Conservation (phyloP, 306 rosid species). For the Delonix regia region DNA sequence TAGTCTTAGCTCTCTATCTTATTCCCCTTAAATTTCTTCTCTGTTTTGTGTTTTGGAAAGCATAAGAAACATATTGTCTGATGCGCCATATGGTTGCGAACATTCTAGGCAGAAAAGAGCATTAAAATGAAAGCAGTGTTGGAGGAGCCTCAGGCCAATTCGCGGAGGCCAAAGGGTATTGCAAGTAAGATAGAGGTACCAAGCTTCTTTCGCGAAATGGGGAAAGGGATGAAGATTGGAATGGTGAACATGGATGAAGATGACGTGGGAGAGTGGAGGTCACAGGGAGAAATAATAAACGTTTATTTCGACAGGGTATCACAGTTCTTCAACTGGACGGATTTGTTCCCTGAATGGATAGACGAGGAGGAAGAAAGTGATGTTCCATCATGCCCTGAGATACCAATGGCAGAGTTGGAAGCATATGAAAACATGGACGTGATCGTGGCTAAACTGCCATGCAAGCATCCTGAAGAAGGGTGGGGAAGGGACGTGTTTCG, state of each 20-base stretch:
- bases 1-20: too few species aligned
- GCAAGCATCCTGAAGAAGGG: constrained; percentile 64
- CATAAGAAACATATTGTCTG: not conserved
- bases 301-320: constrained; percentile 67
- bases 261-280: constrained; percentile 61
- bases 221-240: constrained; percentile 73
- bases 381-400: constrained; percentile 79
- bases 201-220: constrained; percentile 51
- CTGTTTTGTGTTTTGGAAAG: not conserved
- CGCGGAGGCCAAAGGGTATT: constrained; percentile 39
- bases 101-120: constrained; percentile 52
- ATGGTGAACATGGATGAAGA: constrained; percentile 73
- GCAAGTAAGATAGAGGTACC: constrained; percentile 59
- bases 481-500: constrained; percentile 81
- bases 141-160: constrained; percentile 45
- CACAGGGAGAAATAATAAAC: constrained; percentile 32
- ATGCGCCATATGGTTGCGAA: constrained; percentile 1
- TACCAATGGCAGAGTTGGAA: constrained; percentile 74
- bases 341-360: constrained; percentile 90
- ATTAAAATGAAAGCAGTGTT: constrained; percentile 64
- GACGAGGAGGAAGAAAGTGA: constrained; percentile 94
- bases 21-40: not conserved
- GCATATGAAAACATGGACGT: constrained; percentile 54
- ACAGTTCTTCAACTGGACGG: constrained; percentile 77
- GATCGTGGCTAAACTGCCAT: constrained; percentile 78